Conservation (phyloP, 2,329 filamentous ascomycete genomes). For the Phaeoacremonium minimum region DNA sequence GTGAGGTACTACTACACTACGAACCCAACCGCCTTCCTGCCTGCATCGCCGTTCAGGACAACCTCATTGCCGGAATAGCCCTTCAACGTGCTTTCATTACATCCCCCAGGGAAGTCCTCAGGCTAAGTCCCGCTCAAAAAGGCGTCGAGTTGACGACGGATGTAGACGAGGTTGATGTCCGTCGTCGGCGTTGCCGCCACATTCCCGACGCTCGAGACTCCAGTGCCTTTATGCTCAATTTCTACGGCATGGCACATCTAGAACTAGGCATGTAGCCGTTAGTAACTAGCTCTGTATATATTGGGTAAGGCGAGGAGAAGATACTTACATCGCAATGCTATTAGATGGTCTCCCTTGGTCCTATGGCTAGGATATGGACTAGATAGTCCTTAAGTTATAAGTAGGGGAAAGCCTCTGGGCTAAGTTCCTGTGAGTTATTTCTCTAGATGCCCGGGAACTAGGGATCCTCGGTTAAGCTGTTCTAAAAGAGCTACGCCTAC, state of each 20-base stretch:
- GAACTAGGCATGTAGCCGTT: not conserved
- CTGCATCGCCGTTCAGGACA: not conserved
- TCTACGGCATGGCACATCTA: conserved; percentile 11
- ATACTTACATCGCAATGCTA: conserved; percentile 12
- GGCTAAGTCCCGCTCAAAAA: not conserved
- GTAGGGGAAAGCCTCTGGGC: conserved; percentile 29
- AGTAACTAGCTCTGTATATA: not conserved
- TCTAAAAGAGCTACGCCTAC: too few species aligned
- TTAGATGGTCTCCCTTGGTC: conserved; percentile 26
- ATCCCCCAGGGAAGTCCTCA: not conserved
- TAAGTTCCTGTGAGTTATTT: conserved; percentile 24
- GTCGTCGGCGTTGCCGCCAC: conserved; percentile 9
- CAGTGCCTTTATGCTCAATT: conserved; percentile 5
- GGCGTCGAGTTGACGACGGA: conserved; percentile 3
- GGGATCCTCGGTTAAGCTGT: too few species aligned
- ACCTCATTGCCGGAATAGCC: not conserved
- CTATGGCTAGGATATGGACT: conserved; percentile 29
- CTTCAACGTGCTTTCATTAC: not conserved
- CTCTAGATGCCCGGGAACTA: conserved; percentile 33
- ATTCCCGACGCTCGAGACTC: conserved; percentile 4
- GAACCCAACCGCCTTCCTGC: not conserved
- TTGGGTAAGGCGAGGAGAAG: too few species aligned
- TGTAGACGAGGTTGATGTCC: conserved; percentile 4
- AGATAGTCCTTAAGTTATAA: conserved; percentile 29
- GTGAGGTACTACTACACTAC: too few species aligned